Percentiles rank a stretch among this genome's conserved stretches.
Evolutionary conservation across 768 basidiomycete genomes (phyloP).

Genomic region (Pulveroboletus sp.): DNA sequence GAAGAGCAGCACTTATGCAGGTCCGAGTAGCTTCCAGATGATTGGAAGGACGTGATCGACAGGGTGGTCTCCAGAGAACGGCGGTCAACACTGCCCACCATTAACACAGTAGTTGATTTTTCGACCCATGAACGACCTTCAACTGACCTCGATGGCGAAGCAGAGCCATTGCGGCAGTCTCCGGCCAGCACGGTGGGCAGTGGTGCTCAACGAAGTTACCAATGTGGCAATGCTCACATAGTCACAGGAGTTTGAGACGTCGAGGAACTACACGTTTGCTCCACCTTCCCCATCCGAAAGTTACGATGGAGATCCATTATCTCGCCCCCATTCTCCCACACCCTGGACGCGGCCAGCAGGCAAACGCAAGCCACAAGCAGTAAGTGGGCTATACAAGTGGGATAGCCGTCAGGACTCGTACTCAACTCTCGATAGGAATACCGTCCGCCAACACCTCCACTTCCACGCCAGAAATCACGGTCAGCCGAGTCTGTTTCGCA

Average conservation of each 20-base stretch:
- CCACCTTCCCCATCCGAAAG: conserved; percentile 34
- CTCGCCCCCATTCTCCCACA: conserved; percentile 34
- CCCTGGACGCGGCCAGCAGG: conserved; percentile 26
- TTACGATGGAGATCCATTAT: conserved; percentile 31
- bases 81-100: conserved; percentile 28
- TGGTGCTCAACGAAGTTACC: conserved; percentile 24
- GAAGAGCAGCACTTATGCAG: conserved; percentile 3
- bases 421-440: conserved; percentile 36
- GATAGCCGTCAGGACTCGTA: neutral
- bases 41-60: conserved; percentile 34
- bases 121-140: conserved; percentile 22
- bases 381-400: conserved; percentile 11
- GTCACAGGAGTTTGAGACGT: conserved; percentile 31
- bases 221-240: conserved; percentile 23
- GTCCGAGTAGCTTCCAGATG: conserved; percentile 28
- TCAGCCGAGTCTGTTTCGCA: conserved; percentile 27
- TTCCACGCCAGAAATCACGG: conserved; percentile 37
- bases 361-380: conserved; percentile 26
- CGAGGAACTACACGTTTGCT: conserved; percentile 28
- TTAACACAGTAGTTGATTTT: conserved; percentile 31
- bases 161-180: conserved; percentile 30
- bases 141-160: conserved; percentile 23
- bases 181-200: conserved; percentile 32
- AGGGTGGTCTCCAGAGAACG: conserved; percentile 31
- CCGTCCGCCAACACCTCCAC: conserved; percentile 56